Conservation (phyloP, 345 rosid genomes). For the Corchorus olitorius region DNA sequence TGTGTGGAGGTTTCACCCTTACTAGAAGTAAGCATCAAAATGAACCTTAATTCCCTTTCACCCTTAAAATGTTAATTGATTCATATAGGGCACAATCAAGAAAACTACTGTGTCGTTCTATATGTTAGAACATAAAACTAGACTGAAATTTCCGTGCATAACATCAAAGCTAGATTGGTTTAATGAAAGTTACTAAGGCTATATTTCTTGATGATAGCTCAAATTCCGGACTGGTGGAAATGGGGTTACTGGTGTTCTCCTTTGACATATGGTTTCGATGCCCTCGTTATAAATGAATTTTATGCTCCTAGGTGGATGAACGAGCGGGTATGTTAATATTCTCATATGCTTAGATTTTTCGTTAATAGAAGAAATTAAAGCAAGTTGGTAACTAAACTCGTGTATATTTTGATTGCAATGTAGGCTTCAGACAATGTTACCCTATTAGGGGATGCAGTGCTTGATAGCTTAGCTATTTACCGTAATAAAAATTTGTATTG, state of each 20-base stretch:
- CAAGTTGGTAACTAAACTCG: too few species aligned
- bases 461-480: constrained; percentile 36
- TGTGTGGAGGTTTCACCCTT: constrained; percentile 80
- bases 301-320: constrained; percentile 82
- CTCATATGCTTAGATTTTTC: too few species aligned
- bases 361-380: too few species aligned
- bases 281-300: constrained; percentile 73
- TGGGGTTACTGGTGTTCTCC: constrained; percentile 96
- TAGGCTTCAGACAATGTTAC: constrained; percentile 40
- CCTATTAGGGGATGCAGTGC: constrained; percentile 43
- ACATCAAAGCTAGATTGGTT: not conserved
- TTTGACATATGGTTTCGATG: constrained; percentile 61
- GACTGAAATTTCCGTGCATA: too few species aligned
- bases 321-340: constrained; percentile 40
- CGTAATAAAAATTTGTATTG: constrained; percentile 53
- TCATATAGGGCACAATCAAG: not conserved
- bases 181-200: not conserved
- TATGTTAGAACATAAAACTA: constrained; percentile 35
- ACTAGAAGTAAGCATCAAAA: constrained; percentile 47
- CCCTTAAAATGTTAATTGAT: too few species aligned
- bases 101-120: constrained; percentile 34
- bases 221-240: constrained; percentile 79
- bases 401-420: not conserved
- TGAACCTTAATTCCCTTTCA: not conserved
- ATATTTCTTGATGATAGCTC: constrained; percentile 36